Evolutionary conservation across 78 protist species (phyloP), one percentile per base, ranked within the genome.

Genomic region (Cavenderia fasciculata): DNA sequence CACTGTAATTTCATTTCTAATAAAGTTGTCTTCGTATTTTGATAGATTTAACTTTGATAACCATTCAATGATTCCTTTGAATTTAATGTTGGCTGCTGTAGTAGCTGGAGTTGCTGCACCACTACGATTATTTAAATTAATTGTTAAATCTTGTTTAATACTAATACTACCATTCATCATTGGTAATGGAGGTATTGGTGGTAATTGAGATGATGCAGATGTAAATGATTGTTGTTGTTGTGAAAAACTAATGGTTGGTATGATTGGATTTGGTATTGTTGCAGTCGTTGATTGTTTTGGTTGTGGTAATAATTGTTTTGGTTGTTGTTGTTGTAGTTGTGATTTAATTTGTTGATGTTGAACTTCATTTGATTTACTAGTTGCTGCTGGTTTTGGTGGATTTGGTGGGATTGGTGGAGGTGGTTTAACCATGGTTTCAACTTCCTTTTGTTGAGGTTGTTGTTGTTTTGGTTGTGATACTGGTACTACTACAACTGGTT

Each of bases 11-110:
- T 46, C 92, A 62, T 85, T 72, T 33, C 21, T 25, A 6, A 85
- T 52, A 63, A 85, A 85, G 41, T 85, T 46, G 27, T 34, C 33
- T 51, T 63, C 38, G 62, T 85, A 85, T 40, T 78, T 78, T 36
- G n/a, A 19, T 41, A 78, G 40, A n/a, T 69, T 69, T 44, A 46
- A 33, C 16, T 52, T 29, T 5, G 23, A 25, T 38, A 78, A 36
- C 87, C 87, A 78, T 78, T 78, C 68, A 7, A 78, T 54, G 16
- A 78, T 31, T 27, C 25, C 49, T 62, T 38, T 57, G 25, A 38
- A 49, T 23, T 41, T 66, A 21, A 38, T 63, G 7, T 63, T 16
- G 14, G 11, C 29, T 12, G 33, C 41, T 38, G 0, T 40, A 62
- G 7, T 62, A 36, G 33, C n/a, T n/a, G n/a, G n/a, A n/a, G n/a